Evolutionary conservation across 2,329 filamentous ascomycete genomes (phyloP).

Genomic region (Massarina eburnea): DNA sequence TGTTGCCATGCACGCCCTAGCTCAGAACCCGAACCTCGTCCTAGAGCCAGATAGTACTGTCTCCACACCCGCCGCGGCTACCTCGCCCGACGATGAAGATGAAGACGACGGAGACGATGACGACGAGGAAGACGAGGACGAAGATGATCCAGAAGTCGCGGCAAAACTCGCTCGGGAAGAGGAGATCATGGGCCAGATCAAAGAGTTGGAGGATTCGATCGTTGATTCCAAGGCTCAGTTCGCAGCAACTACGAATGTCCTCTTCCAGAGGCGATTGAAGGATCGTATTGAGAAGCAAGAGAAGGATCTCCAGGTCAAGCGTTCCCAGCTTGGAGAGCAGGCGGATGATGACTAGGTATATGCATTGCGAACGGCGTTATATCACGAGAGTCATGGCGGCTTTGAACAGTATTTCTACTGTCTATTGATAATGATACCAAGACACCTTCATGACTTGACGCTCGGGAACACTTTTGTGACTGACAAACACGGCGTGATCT

Average conservation of each 20-base stretch:
- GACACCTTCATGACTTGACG: too few species aligned
- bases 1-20: conserved; percentile 42
- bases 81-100: conserved; percentile 43
- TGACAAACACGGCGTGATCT: too few species aligned
- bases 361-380: conserved; percentile 2
- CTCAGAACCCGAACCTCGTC: conserved; percentile 26
- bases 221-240: conserved; percentile 45
- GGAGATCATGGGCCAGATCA: conserved; percentile 56
- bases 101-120: conserved; percentile 50
- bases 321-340: conserved; percentile 49
- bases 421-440: not conserved
- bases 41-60: conserved; percentile 34
- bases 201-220: conserved; percentile 56
- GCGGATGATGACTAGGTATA: conserved; percentile 21
- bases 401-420: not conserved
- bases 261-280: conserved; percentile 54
- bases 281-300: conserved; percentile 52
- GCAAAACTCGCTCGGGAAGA: conserved; percentile 51
- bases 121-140: conserved; percentile 33
- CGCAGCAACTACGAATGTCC: conserved; percentile 49
- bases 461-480: too few species aligned
- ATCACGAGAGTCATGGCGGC: not conserved
- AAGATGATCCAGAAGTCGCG: conserved; percentile 54
- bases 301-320: conserved; percentile 53
- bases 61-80: conserved; percentile 35